Base-by-base conservation (phyloP, 176 grass and related monocot species). In the Cenchrus fungigraminus region DNA sequence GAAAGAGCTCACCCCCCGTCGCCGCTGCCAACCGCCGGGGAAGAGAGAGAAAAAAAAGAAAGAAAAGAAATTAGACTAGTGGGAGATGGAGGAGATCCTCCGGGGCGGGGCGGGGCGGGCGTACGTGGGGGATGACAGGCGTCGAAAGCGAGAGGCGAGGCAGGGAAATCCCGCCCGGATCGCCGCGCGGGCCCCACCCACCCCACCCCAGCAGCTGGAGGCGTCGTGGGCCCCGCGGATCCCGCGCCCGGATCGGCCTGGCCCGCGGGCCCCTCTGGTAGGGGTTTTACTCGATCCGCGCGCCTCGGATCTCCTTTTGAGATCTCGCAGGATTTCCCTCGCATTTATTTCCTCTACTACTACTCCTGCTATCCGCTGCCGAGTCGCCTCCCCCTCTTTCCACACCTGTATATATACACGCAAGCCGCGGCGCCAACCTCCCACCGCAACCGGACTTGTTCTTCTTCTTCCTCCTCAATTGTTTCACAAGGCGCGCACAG, bases 121-220 rank as follows among this genome's bases (percentile, higher is more conserved):
- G 71, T 74, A 74, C 50, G 72, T 55, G 50, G 68, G 54, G 50
- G 40, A n/a, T 34, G 63, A 66, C 78, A 42, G 47, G 63, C 78
- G 49, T 44, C 71, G 88, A 86, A 59, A 86, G 83, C 84, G 73
- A 87, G 40, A 44, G 28, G 51, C 77, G 45, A 29, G 76, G 83
- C 86, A 78, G 72, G 73, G 15, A 92, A 90, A 92, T 92, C 87
- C 84, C 77, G 10, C 22, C 8, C 88, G 79, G 76, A 95, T 95
- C 93, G 67, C 10, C 29, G 16, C 56, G 77, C 14, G 87, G 90
- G 87, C 75, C 87, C 71, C 74, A 20, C 20, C 5, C 3, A 3
- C 3, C 37, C 37, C 37, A 4, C 37, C 1, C 37, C 37, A 4
- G 37, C 2, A 40, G 37, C 37, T 40, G 37, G 37, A 40, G 3